These are phyloP conservation scores for Wickerhamiella brachini DNA, from an alignment of 805 yeast species.

Conservation along the genomic window DNA sequence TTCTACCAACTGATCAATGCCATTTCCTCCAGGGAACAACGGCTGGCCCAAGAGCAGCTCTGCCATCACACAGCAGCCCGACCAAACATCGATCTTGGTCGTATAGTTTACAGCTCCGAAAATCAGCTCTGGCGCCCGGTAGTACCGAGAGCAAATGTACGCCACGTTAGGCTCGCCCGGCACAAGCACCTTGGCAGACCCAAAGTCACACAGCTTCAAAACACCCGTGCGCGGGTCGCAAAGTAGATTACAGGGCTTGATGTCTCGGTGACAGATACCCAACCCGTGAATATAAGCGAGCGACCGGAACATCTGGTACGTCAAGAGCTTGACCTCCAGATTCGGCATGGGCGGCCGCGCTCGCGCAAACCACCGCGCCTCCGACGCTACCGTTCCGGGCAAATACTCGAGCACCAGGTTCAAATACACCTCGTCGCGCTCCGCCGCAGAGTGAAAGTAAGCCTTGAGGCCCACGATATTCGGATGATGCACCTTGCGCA, in stretches of 20 bases:
- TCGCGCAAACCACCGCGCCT: constrained; percentile 56
- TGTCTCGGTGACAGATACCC: constrained; percentile 79
- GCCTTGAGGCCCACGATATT: constrained; percentile 81
- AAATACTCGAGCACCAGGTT: constrained; percentile 82
- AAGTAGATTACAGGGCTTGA: constrained; percentile 77
- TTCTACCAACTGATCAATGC: constrained; percentile 94
- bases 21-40: constrained; percentile 93
- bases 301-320: constrained; percentile 66
- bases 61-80: constrained; percentile 97
- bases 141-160: constrained; percentile 91
- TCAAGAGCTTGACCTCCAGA: constrained; percentile 77
- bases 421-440: constrained; percentile 70
- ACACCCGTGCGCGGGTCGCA: constrained; percentile 77
- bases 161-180: constrained; percentile 91
- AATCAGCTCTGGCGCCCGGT: constrained; percentile 93
- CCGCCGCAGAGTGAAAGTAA: constrained; percentile 64
- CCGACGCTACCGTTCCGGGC: constrained; percentile 92
- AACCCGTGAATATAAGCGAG: constrained; percentile 60
- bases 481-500: constrained; percentile 77
- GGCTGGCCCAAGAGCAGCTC: constrained; percentile 93
- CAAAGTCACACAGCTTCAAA: constrained; percentile 90
- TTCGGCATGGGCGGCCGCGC: constrained; percentile 67
- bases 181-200: constrained; percentile 81
- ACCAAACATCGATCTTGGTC: constrained; percentile 94
- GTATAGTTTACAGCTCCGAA: constrained; percentile 96